Percentiles rank a stretch among this genome's conserved stretches.
phyloP scores from a whole-genome alignment of 805 yeast genomes.

The Ascoidea asiatica region DNA sequence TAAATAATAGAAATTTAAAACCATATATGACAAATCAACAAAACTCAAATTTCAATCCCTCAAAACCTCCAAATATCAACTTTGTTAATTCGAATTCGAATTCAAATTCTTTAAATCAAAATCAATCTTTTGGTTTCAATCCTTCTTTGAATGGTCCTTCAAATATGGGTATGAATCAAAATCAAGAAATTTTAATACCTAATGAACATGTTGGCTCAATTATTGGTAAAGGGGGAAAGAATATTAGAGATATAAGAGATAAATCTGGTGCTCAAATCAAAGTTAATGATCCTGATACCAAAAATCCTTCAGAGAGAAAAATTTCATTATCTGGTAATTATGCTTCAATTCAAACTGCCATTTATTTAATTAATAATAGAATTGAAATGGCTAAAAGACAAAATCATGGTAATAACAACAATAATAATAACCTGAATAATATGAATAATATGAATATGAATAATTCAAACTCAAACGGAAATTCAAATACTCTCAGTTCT shows the following conservation, averaged over 20 bases:
- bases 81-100: background rate
- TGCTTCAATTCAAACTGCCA: conserved; percentile 59
- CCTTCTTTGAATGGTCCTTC: conserved; percentile 3
- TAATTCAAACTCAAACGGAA: too few relatives aligned
- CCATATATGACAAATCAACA: too few relatives aligned
- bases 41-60: background rate
- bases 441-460: too few relatives aligned
- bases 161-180: conserved; percentile 10
- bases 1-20: conserved; percentile 4
- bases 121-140: background rate
- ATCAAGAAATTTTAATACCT: conserved; percentile 66
- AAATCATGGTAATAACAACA: conserved; percentile 1
- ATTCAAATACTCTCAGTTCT: too few relatives aligned
- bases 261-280: conserved; percentile 64
- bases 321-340: conserved; percentile 57
- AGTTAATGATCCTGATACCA: conserved; percentile 47
- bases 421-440: too few relatives aligned
- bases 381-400: conserved; percentile 51
- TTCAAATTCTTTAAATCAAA: background rate
- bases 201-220: conserved; percentile 70
- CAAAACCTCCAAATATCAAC: background rate
- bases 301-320: conserved; percentile 37
- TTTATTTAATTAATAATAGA: conserved; percentile 56
- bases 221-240: conserved; percentile 79
- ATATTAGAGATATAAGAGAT: conserved; percentile 63